These are phyloP conservation scores for Wickerhamomyces sydowiorum DNA, from an alignment of 805 yeast species.

Conservation along the genomic window DNA sequence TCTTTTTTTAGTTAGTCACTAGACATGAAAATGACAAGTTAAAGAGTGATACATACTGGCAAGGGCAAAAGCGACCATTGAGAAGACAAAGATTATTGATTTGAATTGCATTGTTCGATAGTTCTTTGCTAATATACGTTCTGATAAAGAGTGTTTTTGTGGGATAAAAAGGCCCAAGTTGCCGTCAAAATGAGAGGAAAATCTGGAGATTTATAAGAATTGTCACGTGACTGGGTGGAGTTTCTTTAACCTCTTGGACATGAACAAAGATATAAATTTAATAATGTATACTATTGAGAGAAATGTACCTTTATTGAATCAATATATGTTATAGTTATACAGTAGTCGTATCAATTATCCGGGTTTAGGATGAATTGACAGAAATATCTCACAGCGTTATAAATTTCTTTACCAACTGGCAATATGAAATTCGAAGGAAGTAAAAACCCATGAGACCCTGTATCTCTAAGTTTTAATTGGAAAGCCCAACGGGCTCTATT, in stretches of 20 bases:
- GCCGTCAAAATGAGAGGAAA: too few species aligned
- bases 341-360: constrained; percentile 19
- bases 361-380: constrained; percentile 42
- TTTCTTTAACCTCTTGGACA: too few species aligned
- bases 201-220: too few species aligned
- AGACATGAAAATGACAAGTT: background rate
- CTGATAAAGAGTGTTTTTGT: too few species aligned
- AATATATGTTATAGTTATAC: background rate
- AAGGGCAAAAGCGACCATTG: constrained; percentile 1
- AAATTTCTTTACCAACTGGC: constrained; percentile 75
- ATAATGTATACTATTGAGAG: too few species aligned
- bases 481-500: constrained; percentile 79
- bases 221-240: too few species aligned
- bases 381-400: constrained; percentile 63
- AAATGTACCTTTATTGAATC: background rate
- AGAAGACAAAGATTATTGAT: background rate
- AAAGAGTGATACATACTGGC: constrained; percentile 3
- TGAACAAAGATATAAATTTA: too few species aligned
- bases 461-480: constrained; percentile 75
- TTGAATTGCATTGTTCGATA: background rate
- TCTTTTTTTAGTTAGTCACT: constrained; percentile 6
- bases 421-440: constrained; percentile 62
- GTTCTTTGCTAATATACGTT: background rate
- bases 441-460: constrained; percentile 78
- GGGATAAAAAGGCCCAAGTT: too few species aligned